Percentiles rank a stretch among this genome's conserved stretches.
Conservation (phyloP, 371 early-diverging fungal species). For the Rhizomucor pusillus region DNA sequence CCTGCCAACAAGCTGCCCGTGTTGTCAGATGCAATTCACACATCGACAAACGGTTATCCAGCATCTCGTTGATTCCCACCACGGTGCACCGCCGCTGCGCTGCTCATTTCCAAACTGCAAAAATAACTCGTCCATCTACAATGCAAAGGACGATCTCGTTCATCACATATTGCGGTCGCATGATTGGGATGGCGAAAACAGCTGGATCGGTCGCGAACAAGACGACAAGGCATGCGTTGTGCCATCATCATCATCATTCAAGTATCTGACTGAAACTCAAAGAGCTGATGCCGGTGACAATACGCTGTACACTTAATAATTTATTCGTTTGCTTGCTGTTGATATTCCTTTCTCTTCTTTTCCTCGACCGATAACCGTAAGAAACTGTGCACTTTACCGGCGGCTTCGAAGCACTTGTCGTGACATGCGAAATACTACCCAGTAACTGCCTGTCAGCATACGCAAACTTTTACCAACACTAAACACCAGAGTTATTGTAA, state of each 20-base stretch:
- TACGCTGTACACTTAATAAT: background rate
- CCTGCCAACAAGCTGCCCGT: background rate
- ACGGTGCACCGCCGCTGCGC: background rate
- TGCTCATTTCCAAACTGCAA: background rate
- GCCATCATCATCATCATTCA: too few species aligned
- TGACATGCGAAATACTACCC: conserved; percentile 48
- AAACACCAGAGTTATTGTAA: background rate
- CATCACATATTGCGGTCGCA: background rate
- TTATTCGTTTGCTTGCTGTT: conserved; percentile 13
- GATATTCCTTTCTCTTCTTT: conserved; percentile 58
- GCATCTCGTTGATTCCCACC: background rate
- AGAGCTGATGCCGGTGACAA: too few species aligned
- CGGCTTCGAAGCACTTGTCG: conserved; percentile 45
- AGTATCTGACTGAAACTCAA: too few species aligned
- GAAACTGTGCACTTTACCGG: conserved; percentile 55
- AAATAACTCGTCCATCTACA: background rate
- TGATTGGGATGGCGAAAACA: background rate
- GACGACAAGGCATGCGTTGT: too few species aligned
- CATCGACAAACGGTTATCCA: background rate
- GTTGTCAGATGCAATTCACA: background rate
- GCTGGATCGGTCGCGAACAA: too few species aligned
- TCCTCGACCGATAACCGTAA: conserved; percentile 52
- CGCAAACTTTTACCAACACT: background rate
- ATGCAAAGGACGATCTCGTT: background rate
- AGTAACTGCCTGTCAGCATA: background rate